Conservation (phyloP, 169 alveolate genomes). For the Cryptosporidium bovis region DNA sequence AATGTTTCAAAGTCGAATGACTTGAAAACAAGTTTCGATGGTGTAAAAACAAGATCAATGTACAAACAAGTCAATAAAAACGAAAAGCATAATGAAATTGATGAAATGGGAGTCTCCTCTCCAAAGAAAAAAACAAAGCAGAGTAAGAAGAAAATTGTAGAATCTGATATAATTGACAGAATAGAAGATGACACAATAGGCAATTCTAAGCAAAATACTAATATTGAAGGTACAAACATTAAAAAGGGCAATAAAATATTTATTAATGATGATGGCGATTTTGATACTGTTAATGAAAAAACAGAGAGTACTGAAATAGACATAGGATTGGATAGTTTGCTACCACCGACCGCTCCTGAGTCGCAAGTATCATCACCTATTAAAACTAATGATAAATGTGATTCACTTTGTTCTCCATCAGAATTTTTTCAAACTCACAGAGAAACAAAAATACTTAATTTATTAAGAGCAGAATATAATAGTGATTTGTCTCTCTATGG, state of each 20-base stretch:
- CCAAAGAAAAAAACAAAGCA: conserved; percentile 38
- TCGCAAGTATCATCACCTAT: conserved; percentile 45
- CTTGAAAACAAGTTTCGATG: not conserved
- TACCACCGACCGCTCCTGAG: conserved; percentile 75
- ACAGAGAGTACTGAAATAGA: not conserved
- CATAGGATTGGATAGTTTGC: conserved; percentile 1
- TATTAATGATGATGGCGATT: not conserved
- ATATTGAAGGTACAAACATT: not conserved
- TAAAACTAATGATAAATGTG: not conserved
- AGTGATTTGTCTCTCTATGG: conserved; percentile 5
- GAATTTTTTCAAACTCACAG: not conserved
- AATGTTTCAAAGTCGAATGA: not conserved
- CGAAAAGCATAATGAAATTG: not conserved
- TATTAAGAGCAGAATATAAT: conserved; percentile 10
- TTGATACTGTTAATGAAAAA: not conserved
- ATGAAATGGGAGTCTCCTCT: conserved; percentile 5
- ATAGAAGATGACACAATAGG: not conserved
- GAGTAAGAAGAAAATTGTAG: not conserved
- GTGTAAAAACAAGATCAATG: conserved; percentile 49
- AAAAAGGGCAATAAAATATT: not conserved
- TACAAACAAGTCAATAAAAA: not conserved
- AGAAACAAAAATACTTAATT: not conserved
- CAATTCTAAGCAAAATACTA: not conserved
- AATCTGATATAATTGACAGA: not conserved
- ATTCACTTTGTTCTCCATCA: not conserved